Evolutionary conservation across 805 yeast species (phyloP), one percentile per base, ranked within the genome.

Genomic region (Spathaspora hagerdaliae): DNA sequence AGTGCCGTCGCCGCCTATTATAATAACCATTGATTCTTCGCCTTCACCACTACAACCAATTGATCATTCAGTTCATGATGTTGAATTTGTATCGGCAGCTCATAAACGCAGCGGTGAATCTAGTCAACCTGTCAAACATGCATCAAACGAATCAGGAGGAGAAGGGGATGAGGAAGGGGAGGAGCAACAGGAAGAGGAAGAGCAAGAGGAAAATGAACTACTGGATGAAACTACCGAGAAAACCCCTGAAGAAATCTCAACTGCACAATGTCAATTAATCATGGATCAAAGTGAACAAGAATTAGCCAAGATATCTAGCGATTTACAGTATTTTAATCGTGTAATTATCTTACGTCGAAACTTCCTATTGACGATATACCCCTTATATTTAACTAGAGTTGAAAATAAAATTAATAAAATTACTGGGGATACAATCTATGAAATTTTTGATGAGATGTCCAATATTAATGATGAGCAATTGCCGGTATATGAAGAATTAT

Each of bases 401-500:
- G 49, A 56, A 12, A n/a, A 31, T 7, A 53, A 52, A 34, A 36
- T 63, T 7, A 42, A 53, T 34, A 31, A 40, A 11, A 56, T 61
- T n/a, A 37, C 56, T 6, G 45, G 53, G 36, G 35, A 51, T 4
- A 55, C 53, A 43, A 44, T 58, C n/a, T 31, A 33, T 29, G 52
- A 53, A 6, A 45, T 59, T 7, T 47, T 52, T 36, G 45, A 48
- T 11, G 45, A 49, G 13, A 49, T 45, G n/a, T 44, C 44, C 33
- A 42, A 14, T 12, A 59, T 68, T 12, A 65, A 61, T 49, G 71
- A 67, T 42, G 62, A 61, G 27, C 51, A 57, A 19, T 51, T 71
- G 6, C 72, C 73, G 1, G 58, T 59, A 6, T 64, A 65, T 42
- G 74, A 70, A 46, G 49, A 50, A 36, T 50, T 67, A 42, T 68